Evolutionary conservation across 495 filamentous ascomycete genomes (phyloP).

Genomic region (Pyrenula aspistea): DNA sequence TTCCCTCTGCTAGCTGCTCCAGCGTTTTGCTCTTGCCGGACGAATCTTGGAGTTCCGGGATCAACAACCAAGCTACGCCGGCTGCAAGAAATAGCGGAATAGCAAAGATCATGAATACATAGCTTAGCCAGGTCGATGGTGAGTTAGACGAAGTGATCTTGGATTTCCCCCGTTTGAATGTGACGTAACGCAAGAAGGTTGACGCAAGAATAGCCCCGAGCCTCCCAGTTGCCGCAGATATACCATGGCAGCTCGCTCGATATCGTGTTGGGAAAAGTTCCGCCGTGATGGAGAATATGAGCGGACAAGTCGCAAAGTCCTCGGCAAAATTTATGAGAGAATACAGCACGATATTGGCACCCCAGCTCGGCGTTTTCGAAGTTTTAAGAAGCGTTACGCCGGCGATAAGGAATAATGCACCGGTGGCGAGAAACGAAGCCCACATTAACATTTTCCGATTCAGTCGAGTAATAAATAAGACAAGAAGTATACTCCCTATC

Average conservation of each 20-base stretch:
- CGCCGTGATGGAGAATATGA: conserved; percentile 48
- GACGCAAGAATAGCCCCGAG: conserved; percentile 46
- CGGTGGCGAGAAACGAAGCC: conserved; percentile 26
- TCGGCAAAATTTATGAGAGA: conserved; percentile 49
- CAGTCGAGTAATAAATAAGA: neutral
- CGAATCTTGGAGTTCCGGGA: conserved; percentile 24
- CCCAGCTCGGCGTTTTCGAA: neutral
- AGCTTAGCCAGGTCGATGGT: conserved; percentile 14
- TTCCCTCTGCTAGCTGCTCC: conserved; percentile 25
- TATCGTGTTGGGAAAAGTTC: conserved; percentile 52
- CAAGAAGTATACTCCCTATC: neutral
- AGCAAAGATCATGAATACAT: conserved; percentile 31
- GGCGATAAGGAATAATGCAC: conserved; percentile 35
- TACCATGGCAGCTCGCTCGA: conserved; percentile 42
- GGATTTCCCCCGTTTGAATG: conserved; percentile 15
- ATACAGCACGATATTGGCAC: conserved; percentile 40
- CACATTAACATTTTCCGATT: neutral
- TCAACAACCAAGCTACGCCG: conserved; percentile 30
- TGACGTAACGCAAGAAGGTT: conserved; percentile 33
- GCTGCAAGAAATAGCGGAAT: conserved; percentile 33
- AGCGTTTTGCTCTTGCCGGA: conserved; percentile 25
- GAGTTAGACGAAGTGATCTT: conserved; percentile 11
- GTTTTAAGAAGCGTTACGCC: conserved; percentile 42
- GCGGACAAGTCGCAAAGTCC: conserved; percentile 49
- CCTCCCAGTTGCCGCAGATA: conserved; percentile 43